Base-by-base conservation (phyloP, 768 basidiomycete species). In the Auricularia cornea region DNA sequence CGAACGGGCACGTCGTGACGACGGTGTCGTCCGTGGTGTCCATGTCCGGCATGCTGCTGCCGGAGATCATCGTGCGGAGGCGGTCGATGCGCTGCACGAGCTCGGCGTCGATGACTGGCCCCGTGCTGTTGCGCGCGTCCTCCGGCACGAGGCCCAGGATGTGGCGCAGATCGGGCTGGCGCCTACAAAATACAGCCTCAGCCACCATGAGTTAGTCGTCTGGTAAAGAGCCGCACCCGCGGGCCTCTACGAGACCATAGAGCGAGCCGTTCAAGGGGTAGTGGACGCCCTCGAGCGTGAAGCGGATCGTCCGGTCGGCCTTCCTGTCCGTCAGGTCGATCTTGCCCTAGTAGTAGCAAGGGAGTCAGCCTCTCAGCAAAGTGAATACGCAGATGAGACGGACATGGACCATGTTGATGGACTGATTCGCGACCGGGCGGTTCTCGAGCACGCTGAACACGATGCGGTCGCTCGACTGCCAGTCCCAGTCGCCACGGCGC, bases 251-350 rank as follows among this genome's bases (percentile, higher is more conserved):
- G 59, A 90, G 79, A 2, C 88, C 91, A 68, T 86, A 90, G n/a
- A 94, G 81, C 0, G 88, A 81, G 0, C 91, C 91, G 62, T 88
- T 88, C 29, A 79, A 72, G 12, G 89, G 67, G 70, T 91, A 86
- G 72, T 92, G 90, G 28, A 92, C 77, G 1, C 88, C 91, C 70
- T 88, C 86, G 65, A 93, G 86, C 64, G 92, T 88, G 2, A 92
- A 74, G 35, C 82, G 78, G 51, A 90, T 71, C 59, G 88, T 86
- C 56, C 85, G 54, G 26, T 38, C 60, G 23, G 56, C 80, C n/a
- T 72, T 71, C 6, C 76, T 68, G 66, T 87, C 81, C 16, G 79
- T 79, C n/a, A 91, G 69, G 64, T 92, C 90, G 28, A 90, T 78
- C 65, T 82, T 85, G 38, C 90, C 91, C 90, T 92, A 64, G 26